Percentiles rank a stretch among this genome's conserved stretches.
phyloP scores from a whole-genome alignment of 306 rosid genomes.

The Hippophae tibetana region DNA sequence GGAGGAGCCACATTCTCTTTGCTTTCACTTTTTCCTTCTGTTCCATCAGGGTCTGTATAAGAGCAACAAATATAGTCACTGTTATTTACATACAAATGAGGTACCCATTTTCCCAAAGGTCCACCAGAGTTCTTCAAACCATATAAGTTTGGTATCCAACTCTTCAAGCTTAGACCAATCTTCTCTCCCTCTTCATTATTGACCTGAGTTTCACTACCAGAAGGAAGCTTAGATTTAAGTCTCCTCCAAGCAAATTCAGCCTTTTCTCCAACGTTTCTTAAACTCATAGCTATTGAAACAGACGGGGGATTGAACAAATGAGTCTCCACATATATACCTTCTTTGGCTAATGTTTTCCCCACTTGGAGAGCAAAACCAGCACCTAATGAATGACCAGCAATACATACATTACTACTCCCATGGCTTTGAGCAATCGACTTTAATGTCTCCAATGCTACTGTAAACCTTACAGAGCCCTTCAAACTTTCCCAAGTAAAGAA shows the following conservation, averaged over 20 bases:
- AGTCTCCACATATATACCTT: constrained; percentile 70
- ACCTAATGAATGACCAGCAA: constrained; percentile 91
- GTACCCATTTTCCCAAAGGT: constrained; percentile 63
- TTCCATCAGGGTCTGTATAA: constrained; percentile 48
- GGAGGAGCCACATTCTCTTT: constrained; percentile 46
- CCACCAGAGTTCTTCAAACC: constrained; percentile 31
- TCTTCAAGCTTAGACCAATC: constrained; percentile 18
- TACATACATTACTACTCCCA: constrained; percentile 67
- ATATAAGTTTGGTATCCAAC: constrained; percentile 39
- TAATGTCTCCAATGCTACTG: constrained; percentile 48
- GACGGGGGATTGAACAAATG: constrained; percentile 97
- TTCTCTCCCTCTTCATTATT: constrained; percentile 23
- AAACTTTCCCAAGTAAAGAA: constrained; percentile 94
- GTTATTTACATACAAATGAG: constrained; percentile 80
- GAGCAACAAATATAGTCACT: constrained; percentile 89
- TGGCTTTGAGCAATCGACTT: constrained; percentile 44
- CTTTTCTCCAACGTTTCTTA: constrained; percentile 57
- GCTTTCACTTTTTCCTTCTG: constrained; percentile 18
- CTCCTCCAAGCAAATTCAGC: constrained; percentile 73
- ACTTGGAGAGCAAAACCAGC: constrained; percentile 95
- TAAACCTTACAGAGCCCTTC: constrained; percentile 80
- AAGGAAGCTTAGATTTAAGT: constrained; percentile 62
- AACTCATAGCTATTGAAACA: constrained; percentile 67
- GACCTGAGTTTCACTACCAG: constrained; percentile 29
- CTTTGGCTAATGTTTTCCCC: constrained; percentile 79